These are phyloP conservation scores for Populus hybrid DNA, from an alignment of 441 rosid species.

Conservation along the genomic window DNA sequence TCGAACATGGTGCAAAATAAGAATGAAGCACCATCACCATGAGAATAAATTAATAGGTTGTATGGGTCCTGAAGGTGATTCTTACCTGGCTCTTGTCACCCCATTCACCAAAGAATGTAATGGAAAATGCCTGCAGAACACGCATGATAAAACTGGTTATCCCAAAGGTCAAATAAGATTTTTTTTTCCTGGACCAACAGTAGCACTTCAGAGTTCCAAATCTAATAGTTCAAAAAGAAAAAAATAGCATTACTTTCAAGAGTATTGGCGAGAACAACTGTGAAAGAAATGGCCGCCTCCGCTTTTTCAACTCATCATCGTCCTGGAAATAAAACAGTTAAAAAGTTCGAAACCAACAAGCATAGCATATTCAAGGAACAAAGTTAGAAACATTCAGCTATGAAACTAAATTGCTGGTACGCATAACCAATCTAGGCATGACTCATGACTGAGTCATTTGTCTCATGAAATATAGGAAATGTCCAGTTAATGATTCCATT, in stretches of 20 bases:
- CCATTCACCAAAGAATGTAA: slow-evolving; percentile 96
- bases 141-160: slow-evolving; percentile 15
- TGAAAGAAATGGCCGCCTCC: slow-evolving; percentile 59
- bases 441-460: not conserved
- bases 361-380: not conserved
- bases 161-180: not conserved
- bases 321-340: slow-evolving; percentile 33
- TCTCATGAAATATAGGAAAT: not conserved
- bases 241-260: slow-evolving; percentile 55
- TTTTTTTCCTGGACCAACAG: not conserved
- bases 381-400: not conserved
- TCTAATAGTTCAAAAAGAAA: not conserved
- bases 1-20: slow-evolving; percentile 15
- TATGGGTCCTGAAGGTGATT: not conserved
- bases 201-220: slow-evolving; percentile 2
- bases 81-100: slow-evolving; percentile 98
- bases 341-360: not conserved
- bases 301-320: slow-evolving; percentile 75
- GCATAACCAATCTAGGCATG: not conserved
- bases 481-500: not conserved
- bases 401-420: not conserved
- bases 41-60: slow-evolving; percentile 6
- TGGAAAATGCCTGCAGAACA: slow-evolving; percentile 81
- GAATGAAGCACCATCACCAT: slow-evolving; percentile 3
- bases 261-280: slow-evolving; percentile 89